Base-by-base conservation (phyloP, 805 yeast genomes). In the Kodamaea restingae region DNA sequence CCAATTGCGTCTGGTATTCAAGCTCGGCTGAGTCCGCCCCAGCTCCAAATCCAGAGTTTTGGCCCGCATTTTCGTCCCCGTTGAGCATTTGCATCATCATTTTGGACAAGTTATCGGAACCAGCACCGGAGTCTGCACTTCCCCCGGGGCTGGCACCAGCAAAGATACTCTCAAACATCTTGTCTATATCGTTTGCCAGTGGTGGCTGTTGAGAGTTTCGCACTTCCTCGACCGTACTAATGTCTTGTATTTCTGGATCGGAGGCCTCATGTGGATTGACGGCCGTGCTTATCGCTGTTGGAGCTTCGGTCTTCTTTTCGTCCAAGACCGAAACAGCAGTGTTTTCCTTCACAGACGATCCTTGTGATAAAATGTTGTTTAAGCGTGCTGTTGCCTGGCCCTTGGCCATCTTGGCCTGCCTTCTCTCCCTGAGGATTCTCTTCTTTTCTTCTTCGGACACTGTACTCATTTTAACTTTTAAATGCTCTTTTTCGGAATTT, bases 321-420 rank as follows among this genome's bases (percentile, higher is more conserved):
- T 63, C 70, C 46, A 67, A 55, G 3, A 63, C 65, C 7, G 72
- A 67, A 3, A 51, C 57, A n/a, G 55, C 63, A 0, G 55, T 7
- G 7, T 55, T 42, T 12, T 58, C 36, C 31, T 64, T 62, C 21
- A 65, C 65, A 2, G 71, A 64, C 2, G 68, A 57, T 5, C 71
- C 71, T 45, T 56, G 68, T 9, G 61, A 48, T 40, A 67, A 54
- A 15, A 68, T 68, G 18, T 42, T 71, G 45, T 72, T 76, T 50
- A 81, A 57, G 44, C 88, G 62, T 15, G 66, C 66, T 3, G 75
- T 52, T 15, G 80, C 82, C 33, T 72, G 73, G 3, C 81, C 81
- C 45, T 70, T 67, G 36, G 66, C 60, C 66, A 81, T 70, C 54
- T 79, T 80, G 45, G 83, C 80, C 32, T 76, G 80, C 52, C 88